Percentiles rank a stretch among this genome's conserved stretches.
phyloP scores from a whole-genome alignment of 345 rosid species.

The Hypericum perforatum region DNA sequence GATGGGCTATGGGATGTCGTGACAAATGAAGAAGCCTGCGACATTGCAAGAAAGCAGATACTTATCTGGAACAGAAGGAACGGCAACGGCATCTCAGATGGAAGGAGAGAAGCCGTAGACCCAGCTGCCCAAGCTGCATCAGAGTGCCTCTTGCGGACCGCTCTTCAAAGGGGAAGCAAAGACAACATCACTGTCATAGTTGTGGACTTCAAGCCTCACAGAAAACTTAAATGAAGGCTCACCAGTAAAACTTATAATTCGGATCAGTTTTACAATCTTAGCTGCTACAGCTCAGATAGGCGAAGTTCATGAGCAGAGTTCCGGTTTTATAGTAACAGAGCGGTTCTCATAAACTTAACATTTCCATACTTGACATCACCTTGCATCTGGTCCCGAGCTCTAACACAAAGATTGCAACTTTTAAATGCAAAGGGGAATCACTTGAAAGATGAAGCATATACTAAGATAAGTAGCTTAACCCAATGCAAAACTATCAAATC shows the following conservation, averaged over 20 bases:
- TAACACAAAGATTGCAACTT: too few relatives aligned
- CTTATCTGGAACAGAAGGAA: constrained; percentile 27
- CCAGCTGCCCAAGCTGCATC: constrained; percentile 77
- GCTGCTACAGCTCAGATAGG: too few relatives aligned
- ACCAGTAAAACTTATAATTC: neutral
- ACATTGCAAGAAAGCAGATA: constrained; percentile 19
- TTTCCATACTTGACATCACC: too few relatives aligned
- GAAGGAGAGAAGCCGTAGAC: constrained; percentile 35
- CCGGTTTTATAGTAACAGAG: too few relatives aligned
- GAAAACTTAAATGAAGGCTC: constrained; percentile 41
- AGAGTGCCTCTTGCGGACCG: constrained; percentile 50
- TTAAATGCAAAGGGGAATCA: too few relatives aligned
- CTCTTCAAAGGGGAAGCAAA: constrained; percentile 69
- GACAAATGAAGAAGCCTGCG: constrained; percentile 22
- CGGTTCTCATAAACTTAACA: too few relatives aligned
- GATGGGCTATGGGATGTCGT: constrained; percentile 36
- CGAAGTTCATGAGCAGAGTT: too few relatives aligned
- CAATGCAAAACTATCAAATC: too few relatives aligned
- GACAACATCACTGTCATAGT: constrained; percentile 69
- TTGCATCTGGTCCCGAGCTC: too few relatives aligned
- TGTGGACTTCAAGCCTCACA: constrained; percentile 57
- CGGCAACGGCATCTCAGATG: constrained; percentile 20
- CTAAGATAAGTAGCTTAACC: too few relatives aligned
- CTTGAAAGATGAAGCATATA: too few relatives aligned
- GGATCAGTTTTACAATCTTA: neutral